A percentile compares a stretch with the other conserved stretches of the same genome.
Evolutionary conservation across 805 yeast genomes (phyloP).

Genomic region (Pichia occidentalis): DNA sequence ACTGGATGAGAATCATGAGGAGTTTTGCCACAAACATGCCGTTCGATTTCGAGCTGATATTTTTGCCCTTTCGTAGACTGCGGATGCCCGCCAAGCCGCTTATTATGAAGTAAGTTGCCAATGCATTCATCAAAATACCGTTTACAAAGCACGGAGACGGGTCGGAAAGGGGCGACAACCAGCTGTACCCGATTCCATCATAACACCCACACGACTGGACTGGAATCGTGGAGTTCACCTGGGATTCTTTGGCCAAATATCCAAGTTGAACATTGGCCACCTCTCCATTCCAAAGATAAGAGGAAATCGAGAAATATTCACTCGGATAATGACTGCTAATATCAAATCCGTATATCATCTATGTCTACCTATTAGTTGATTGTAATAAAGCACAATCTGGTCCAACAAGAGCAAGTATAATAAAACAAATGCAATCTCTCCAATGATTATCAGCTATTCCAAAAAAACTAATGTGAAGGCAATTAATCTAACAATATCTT

Average conservation of each 20-base stretch:
- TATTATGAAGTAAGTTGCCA: constrained; percentile 33
- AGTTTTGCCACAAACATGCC: constrained; percentile 40
- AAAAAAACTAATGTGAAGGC: too few relatives aligned
- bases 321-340: neutral
- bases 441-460: too few relatives aligned
- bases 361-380: too few relatives aligned
- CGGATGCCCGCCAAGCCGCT: constrained; percentile 33
- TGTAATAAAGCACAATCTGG: too few relatives aligned
- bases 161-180: constrained; percentile 35
- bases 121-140: constrained; percentile 35
- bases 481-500: too few relatives aligned
- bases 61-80: constrained; percentile 29
- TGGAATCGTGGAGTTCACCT: neutral
- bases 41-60: constrained; percentile 25
- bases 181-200: constrained; percentile 40
- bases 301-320: neutral
- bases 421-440: too few relatives aligned
- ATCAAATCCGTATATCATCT: too few relatives aligned
- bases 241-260: too few relatives aligned
- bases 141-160: constrained; percentile 46
- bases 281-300: neutral
- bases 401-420: too few relatives aligned
- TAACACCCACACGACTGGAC: constrained; percentile 27
- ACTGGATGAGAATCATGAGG: constrained; percentile 33
- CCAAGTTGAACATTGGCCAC: too few relatives aligned